These are phyloP conservation scores for Blastobotrys chiropterorum DNA, from an alignment of 805 yeast genomes.

Conservation along the genomic window DNA sequence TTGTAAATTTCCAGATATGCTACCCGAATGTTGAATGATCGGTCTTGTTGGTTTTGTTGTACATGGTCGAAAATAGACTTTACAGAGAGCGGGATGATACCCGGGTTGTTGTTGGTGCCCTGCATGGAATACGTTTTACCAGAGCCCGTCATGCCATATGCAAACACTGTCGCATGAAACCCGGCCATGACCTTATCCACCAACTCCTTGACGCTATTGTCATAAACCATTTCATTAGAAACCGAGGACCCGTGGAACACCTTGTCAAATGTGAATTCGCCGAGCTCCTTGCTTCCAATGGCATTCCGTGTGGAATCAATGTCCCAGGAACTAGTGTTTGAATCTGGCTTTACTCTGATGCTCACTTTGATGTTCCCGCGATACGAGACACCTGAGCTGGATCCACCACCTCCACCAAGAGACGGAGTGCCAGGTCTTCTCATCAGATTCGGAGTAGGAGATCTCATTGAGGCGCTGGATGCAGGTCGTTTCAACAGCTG, in stretches of 20 bases:
- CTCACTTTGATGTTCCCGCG: slow-evolving; percentile 72
- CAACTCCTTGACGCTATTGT: slow-evolving; percentile 45
- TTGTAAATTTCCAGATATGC: slow-evolving; percentile 85
- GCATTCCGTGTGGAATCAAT: slow-evolving; percentile 36
- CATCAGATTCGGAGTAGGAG: slow-evolving; percentile 19
- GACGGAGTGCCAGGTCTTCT: slow-evolving; percentile 23
- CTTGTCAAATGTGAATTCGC: slow-evolving; percentile 69
- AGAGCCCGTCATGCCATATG: slow-evolving; percentile 92
- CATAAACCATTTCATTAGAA: slow-evolving; percentile 57
- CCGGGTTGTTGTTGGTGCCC: slow-evolving; percentile 57
- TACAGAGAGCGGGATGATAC: slow-evolving; percentile 66
- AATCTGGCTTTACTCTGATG: slow-evolving; percentile 64
- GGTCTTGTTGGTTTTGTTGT: slow-evolving; percentile 21
- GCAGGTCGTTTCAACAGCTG: slow-evolving; percentile 22
- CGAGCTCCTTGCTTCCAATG: slow-evolving; percentile 48
- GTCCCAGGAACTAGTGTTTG: slow-evolving; percentile 34
- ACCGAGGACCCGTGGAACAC: slow-evolving; percentile 54
- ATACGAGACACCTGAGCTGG: slow-evolving; percentile 31
- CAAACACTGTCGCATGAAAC: slow-evolving; percentile 82
- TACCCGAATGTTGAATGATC: slow-evolving; percentile 45
- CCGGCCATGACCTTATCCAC: slow-evolving; percentile 59
- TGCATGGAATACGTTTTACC: slow-evolving; percentile 89
- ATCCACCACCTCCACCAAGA: neutral
- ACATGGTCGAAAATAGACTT: slow-evolving; percentile 49
- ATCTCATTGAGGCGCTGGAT: slow-evolving; percentile 22